phyloP scores from a whole-genome alignment of 176 grass and related monocot genomes.

The Oryza australiensis region DNA sequence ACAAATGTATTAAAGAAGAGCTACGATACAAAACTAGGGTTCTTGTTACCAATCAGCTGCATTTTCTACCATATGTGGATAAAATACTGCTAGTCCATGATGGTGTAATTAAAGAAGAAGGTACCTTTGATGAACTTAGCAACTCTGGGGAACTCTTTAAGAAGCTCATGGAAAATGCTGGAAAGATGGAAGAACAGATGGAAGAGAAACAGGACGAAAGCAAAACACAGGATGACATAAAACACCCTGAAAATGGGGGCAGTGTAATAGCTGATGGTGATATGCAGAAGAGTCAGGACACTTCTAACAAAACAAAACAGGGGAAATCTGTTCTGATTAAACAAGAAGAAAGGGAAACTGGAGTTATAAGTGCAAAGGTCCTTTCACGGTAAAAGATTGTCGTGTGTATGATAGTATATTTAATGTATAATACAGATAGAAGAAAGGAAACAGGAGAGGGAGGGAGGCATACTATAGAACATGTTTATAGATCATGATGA shows the following conservation, averaged over 20 bases:
- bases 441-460: background rate
- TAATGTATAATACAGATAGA: constrained; percentile 3
- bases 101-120: constrained; percentile 91
- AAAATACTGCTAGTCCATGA: constrained; percentile 92
- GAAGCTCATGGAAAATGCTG: constrained; percentile 99
- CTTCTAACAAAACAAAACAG: constrained; percentile 63
- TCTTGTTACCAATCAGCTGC: constrained; percentile 97
- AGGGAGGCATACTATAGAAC: background rate
- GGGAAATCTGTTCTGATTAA: constrained; percentile 95
- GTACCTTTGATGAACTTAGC: constrained; percentile 97
- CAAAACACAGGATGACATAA: constrained; percentile 40
- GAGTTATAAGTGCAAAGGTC: constrained; percentile 84
- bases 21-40: constrained; percentile 88
- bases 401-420: background rate
- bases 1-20: constrained; percentile 97
- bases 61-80: constrained; percentile 96
- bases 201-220: constrained; percentile 75
- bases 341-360: constrained; percentile 97
- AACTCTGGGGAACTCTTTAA: constrained; percentile 77
- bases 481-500: constrained; percentile 31
- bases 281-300: constrained; percentile 50
- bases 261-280: constrained; percentile 36
- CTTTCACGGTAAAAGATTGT: constrained; percentile 76
- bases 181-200: constrained; percentile 97
- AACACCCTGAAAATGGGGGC: constrained; percentile 60